Evolutionary conservation across 148 eudicot species (phyloP).

Genomic region (Euryodendron excelsum): DNA sequence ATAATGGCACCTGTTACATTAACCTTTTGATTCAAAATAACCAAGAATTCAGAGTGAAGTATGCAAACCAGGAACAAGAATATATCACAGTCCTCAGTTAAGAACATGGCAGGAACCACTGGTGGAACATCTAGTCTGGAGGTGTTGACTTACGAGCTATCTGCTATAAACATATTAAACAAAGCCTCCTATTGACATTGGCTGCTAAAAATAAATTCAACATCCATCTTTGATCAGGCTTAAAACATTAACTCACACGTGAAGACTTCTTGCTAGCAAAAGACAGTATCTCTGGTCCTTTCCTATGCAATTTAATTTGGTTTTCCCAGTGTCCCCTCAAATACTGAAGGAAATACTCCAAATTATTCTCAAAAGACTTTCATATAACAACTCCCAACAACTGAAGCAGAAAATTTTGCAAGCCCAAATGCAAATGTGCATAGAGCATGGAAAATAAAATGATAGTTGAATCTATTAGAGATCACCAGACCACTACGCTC

Average conservation of each 20-base stretch:
- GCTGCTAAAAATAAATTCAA: constrained; percentile 6
- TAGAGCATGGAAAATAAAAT: not conserved
- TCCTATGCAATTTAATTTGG: not conserved
- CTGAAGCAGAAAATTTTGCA: not conserved
- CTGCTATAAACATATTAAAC: not conserved
- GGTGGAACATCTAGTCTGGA: not conserved
- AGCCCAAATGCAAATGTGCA: not conserved
- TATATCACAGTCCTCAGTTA: not conserved
- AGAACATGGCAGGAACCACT: not conserved
- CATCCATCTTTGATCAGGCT: not conserved
- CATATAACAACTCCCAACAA: not conserved
- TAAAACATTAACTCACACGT: not conserved
- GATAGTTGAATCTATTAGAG: not conserved
- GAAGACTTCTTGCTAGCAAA: not conserved
- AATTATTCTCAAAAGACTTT: not conserved
- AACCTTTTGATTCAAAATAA: not conserved
- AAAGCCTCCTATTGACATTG: not conserved
- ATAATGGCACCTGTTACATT: not conserved
- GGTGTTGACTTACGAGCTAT: not conserved
- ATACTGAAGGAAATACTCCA: not conserved
- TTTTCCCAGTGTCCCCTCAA: not conserved
- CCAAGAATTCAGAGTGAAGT: not conserved
- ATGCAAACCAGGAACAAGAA: not conserved
- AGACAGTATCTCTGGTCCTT: not conserved
- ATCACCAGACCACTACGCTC: not conserved